Evolutionary conservation across 495 filamentous ascomycete species (phyloP), one percentile per base, ranked within the genome.

Genomic region (Aspergillus bridgeri): DNA sequence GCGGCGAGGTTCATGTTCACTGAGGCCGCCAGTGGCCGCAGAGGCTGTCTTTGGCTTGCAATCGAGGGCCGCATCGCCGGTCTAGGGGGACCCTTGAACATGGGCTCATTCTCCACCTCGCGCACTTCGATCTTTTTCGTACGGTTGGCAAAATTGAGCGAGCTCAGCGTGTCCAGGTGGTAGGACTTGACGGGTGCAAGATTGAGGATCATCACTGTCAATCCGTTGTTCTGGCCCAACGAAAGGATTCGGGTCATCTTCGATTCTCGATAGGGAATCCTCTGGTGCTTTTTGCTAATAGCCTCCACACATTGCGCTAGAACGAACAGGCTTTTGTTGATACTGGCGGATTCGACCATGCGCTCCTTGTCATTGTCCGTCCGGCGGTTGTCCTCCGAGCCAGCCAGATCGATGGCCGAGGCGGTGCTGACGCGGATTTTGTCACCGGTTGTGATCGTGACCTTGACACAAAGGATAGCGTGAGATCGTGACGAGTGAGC

Each of bases 181-280:
- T 95, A 98, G 56, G 87, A 91, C 61, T 84, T 85, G 50, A 89
- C 79, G 6, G 89, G 91, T 0, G 94, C 92, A 1, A 98, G 81
- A 66, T 97, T 98, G 42, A 98, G 79, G 55, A 98, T 94, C 94
- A 98, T 98, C 56, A 98, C 79, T 0, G 92, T 97, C 45, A 96
- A 80, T 13, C 94, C 93, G 60, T 96, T 92, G 69, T 98, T 98
- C 72, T 98, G 94, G 0, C 94, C 94, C 11, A 97, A 75, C 0
- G 88, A 92, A 25, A 98, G 70, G 29, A 98, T 97, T 38, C 94
- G 81, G 4, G 94, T 98, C 94, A 98, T 97, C 77, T 98, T 98
- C 22, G 86, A 90, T 69, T 98, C 94, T 53, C 92, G 83, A 67
- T 95, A 97, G 0, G 94, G 94, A 58, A 98, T 93, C 21, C 94